Conservation (phyloP, 2,329 filamentous ascomycete genomes). For the Teratosphaeria gauchensis region DNA sequence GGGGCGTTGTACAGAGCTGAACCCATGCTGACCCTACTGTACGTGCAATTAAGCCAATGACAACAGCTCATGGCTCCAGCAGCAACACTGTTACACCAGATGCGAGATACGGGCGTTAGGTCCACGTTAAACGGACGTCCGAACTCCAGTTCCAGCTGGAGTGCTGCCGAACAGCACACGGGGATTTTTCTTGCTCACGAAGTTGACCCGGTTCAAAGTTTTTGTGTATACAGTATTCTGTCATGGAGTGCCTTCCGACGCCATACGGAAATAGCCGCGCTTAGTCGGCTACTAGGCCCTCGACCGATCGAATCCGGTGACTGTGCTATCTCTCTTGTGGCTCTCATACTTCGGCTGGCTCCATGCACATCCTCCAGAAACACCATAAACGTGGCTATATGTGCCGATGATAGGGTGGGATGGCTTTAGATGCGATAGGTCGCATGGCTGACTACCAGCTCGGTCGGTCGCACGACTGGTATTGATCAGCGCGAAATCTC, state of each 20-base stretch:
- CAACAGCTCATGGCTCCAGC: no score
- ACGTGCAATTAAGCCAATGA: neutral
- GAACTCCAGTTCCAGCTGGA: neutral
- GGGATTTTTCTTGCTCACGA: neutral
- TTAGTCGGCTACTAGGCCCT: neutral
- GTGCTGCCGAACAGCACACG: neutral
- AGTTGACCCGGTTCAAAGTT: neutral
- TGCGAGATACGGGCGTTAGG: neutral
- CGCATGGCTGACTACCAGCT: neutral
- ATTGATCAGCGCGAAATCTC: neutral
- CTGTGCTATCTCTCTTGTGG: neutral
- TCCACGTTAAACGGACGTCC: neutral
- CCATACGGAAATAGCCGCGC: neutral
- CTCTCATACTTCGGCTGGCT: neutral
- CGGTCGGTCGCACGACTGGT: neutral
- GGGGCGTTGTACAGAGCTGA: neutral
- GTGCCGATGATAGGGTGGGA: neutral
- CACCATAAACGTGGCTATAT: neutral
- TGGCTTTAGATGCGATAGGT: neutral
- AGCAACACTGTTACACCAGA: neutral
- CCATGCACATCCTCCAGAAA: neutral
- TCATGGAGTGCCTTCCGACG: neutral
- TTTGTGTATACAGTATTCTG: neutral
- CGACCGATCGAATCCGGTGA: neutral
- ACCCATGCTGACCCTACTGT: neutral